Evolutionary conservation across 441 rosid species (phyloP), one percentile per base, ranked within the genome.

Genomic region (Erodium trifolium): DNA sequence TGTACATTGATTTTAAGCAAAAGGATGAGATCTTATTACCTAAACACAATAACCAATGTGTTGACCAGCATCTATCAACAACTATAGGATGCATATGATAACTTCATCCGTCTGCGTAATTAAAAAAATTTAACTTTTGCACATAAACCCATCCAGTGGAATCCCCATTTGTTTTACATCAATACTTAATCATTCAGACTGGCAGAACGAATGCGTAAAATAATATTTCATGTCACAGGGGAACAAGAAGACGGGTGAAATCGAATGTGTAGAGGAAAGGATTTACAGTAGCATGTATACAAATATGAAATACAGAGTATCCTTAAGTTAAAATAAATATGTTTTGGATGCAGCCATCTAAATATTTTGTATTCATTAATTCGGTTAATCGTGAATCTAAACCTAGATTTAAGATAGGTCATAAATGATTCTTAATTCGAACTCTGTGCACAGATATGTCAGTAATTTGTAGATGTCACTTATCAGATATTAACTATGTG

Each of bases 1-100:
- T 47, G 43, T 11, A 51, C 18, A 67, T 70, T 16, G 55, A 47
- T 23, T 23, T n/a, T 47, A 47, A 53, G 23, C 13, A 60, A 68
- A 11, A 41, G 31, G 43, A 63, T 16, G 66, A 31, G 41, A 41
- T 41, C 34, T 66, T 18, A 37, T 53, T 71, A 73, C 78, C 72
- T 68, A 66, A 47, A 66, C 72, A 74, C 70, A 63, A 71, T 72
- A 67, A 59, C 29, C 53, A 47, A 59, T 17, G n/a, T 59, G 29
- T 7, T 2, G 63, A 57, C 23, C 63, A 57, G 27, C 70, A 68
- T 53, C 72, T 64, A n/a, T 55, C 68, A 57, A 27, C 27, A 57
- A 27, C 27, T 2, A 27, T 8, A 23, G 60, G 43, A 66, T 8
- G 65, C 39, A 43, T 63, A 67, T 18, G 14, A 69, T 16, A 45